phyloP scores from a whole-genome alignment of 306 rosid genomes.

The Gastrolobium villosum region DNA sequence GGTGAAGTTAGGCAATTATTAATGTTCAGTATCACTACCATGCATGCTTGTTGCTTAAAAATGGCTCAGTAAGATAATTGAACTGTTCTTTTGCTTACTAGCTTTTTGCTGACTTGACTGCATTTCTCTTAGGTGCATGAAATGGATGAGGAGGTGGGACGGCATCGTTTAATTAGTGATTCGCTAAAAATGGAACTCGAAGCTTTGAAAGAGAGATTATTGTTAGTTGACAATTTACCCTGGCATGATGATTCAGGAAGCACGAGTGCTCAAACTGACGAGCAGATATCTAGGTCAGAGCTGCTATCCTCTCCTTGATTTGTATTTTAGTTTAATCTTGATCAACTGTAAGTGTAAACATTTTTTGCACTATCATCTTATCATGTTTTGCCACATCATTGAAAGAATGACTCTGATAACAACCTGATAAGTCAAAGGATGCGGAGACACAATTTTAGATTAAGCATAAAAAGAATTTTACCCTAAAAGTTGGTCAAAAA shows the following conservation, averaged over 20 bases:
- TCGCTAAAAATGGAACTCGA: slow-evolving; percentile 83
- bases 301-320: slow-evolving; percentile 48
- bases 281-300: slow-evolving; percentile 68
- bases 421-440: slow-evolving; percentile 28
- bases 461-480: slow-evolving; percentile 24
- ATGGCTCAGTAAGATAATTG: slow-evolving; percentile 29
- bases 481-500: slow-evolving; percentile 11
- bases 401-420: slow-evolving; percentile 19
- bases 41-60: slow-evolving; percentile 30
- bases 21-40: slow-evolving; percentile 4
- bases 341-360: slow-evolving; percentile 20
- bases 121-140: slow-evolving; percentile 67
- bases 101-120: slow-evolving; percentile 37
- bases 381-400: background rate
- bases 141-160: slow-evolving; percentile 89
- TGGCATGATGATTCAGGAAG: slow-evolving; percentile 62
- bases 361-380: background rate
- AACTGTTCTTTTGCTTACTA: slow-evolving; percentile 4
- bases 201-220: slow-evolving; percentile 71
- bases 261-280: slow-evolving; percentile 55
- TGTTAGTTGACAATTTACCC: slow-evolving; percentile 64
- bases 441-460: background rate
- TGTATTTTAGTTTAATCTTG: slow-evolving; percentile 36
- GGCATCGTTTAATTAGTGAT: slow-evolving; percentile 76
- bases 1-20: slow-evolving; percentile 14